These are phyloP conservation scores for Candida gorgasii DNA, from an alignment of 805 yeast genomes.

Conservation along the genomic window DNA sequence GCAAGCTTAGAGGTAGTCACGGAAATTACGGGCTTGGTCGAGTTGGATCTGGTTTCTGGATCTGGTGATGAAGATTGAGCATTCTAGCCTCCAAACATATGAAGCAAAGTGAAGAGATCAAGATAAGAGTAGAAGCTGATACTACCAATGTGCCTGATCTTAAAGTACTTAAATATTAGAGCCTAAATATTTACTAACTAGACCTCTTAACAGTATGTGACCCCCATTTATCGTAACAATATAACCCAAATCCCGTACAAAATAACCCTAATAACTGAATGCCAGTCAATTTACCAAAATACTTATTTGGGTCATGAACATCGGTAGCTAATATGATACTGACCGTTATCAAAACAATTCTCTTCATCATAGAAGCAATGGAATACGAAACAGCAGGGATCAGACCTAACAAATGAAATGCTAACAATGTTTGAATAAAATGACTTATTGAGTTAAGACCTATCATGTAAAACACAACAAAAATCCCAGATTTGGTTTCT, in stretches of 20 bases:
- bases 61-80: conserved; percentile 27
- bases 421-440: conserved; percentile 75
- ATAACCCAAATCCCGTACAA: conserved; percentile 56
- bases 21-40: conserved; percentile 44
- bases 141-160: too few relatives aligned
- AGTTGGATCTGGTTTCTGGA: conserved; percentile 3
- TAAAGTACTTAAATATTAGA: neutral
- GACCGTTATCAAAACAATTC: conserved; percentile 78
- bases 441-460: conserved; percentile 72
- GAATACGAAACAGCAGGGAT: conserved; percentile 85
- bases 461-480: conserved; percentile 50
- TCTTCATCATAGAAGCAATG: conserved; percentile 83
- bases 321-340: conserved; percentile 60
- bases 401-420: conserved; percentile 78
- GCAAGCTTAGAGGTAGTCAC: conserved; percentile 32
- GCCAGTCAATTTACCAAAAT: conserved; percentile 39
- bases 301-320: conserved; percentile 31
- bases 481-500: conserved; percentile 21
- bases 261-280: conserved; percentile 51
- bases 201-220: conserved; percentile 18
- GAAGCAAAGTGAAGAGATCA: neutral
- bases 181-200: neutral
- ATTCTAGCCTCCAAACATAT: conserved; percentile 48
- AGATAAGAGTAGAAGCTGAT: too few relatives aligned
- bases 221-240: conserved; percentile 68